Base-by-base conservation (phyloP, 2,329 filamentous ascomycete genomes). In the Zopfia rhizophila region DNA sequence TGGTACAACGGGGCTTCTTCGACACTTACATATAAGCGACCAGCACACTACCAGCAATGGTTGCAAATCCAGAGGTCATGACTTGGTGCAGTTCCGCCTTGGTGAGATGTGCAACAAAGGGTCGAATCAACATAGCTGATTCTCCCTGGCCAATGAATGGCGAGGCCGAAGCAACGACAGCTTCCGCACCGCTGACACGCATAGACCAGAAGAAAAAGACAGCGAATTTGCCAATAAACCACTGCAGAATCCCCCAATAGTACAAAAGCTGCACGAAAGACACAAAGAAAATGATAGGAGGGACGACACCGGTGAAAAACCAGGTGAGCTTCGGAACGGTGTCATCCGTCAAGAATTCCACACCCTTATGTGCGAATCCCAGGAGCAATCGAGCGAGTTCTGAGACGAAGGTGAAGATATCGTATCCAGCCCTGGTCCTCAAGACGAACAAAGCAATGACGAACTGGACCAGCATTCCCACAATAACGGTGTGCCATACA, bases 71-170 rank as follows among this genome's bases (percentile, higher is more conserved):
- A 56, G 88, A 95, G 41, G 87, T 89, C 90, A 97, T 91, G 72
- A 96, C 82, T 75, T 96, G 91, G 72, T 96, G 92, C 46, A 96
- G 77, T 73, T 97, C 92, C 56, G 91, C 90, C 66, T 86, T 81
- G 52, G 92, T 97, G 65, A 96, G 82, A 71, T 94, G 87, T 8
- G 89, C 78, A 33, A 96, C 85, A 70, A 95, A 96, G 0, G 91
- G 91, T 42, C 86, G 86, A 72, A 97, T 91, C 64, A 97, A 77
- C 89, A 96, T 95, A 49, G 90, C 91, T 17, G 89, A 94, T 79
- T 96, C 92, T 65, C 92, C 91, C 76, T 96, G 91, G 7, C 92
- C 92, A 64, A 96, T 94, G 74, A 96, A 96, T 7, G 92, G 92
- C 1, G 91, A 95, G 7, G 92, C 91, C 23, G 92, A 89, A 23